A percentile compares a stretch with the other conserved stretches of the same genome.
Evolutionary conservation across 2,329 filamentous ascomycete species (phyloP).

Genomic region (Decorospora gaudefroyi): DNA sequence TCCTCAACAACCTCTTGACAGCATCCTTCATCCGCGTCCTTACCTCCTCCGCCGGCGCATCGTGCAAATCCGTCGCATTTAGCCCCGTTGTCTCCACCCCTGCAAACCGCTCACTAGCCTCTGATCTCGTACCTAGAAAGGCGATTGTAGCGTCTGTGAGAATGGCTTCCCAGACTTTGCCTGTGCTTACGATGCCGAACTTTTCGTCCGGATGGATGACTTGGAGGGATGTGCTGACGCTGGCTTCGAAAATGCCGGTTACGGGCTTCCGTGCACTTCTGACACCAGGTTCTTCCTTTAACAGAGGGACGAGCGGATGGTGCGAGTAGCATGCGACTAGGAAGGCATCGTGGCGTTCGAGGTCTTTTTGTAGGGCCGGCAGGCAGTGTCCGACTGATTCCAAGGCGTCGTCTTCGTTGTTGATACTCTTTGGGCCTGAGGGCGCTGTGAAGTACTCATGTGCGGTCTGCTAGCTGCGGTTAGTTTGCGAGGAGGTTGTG

Average conservation of each 20-base stretch:
- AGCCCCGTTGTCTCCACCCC: constrained; percentile 84
- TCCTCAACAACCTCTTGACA: constrained; percentile 65
- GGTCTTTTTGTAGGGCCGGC: constrained; percentile 55
- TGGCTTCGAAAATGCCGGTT: constrained; percentile 87
- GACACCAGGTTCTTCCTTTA: constrained; percentile 55
- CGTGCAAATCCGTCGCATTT: constrained; percentile 78
- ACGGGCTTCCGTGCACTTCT: constrained; percentile 58
- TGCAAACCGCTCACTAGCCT: constrained; percentile 62
- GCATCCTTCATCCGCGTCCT: constrained; percentile 68
- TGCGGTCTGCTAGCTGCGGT: constrained; percentile 48
- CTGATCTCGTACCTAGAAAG: constrained; percentile 61
- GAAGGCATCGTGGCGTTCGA: constrained; percentile 69
- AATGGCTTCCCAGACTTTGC: constrained; percentile 78
- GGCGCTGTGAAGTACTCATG: constrained; percentile 71
- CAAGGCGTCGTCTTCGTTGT: constrained; percentile 70
- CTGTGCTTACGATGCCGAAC: constrained; percentile 91
- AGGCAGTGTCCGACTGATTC: constrained; percentile 67
- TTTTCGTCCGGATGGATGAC: constrained; percentile 55
- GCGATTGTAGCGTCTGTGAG: constrained; percentile 66
- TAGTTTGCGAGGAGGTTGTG: constrained; percentile 48
- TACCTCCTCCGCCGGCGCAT: constrained; percentile 66
- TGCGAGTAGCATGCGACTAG: constrained; percentile 88
- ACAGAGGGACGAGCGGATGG: constrained; percentile 71
- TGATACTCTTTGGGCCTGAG: constrained; percentile 72
- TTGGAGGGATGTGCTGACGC: constrained; percentile 67